These are phyloP conservation scores for Ascochyta clinopodiicola DNA, from an alignment of 2,329 filamentous ascomycete genomes.

Conservation along the genomic window DNA sequence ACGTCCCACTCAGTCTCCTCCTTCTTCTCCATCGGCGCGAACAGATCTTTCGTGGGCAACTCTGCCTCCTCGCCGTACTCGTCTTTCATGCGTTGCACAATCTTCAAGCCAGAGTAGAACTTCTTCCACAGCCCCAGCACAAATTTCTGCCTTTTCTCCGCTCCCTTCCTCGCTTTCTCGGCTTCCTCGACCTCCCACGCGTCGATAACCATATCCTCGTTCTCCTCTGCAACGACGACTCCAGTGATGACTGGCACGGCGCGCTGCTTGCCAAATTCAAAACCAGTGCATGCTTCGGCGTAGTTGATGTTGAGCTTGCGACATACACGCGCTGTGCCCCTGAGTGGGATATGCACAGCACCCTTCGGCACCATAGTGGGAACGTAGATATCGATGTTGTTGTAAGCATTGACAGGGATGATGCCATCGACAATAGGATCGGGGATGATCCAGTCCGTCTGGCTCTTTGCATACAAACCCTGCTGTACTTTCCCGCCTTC, in stretches of 20 bases:
- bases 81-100: conserved; percentile 58
- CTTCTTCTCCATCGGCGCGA: conserved; percentile 54
- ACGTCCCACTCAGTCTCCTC: conserved; percentile 57
- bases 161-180: conserved; percentile 75
- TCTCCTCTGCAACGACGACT: conserved; percentile 84
- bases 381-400: conserved; percentile 95
- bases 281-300: conserved; percentile 93
- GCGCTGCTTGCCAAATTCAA: conserved; percentile 94
- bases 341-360: conserved; percentile 81
- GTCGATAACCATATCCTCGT: conserved; percentile 75
- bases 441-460: conserved; percentile 96
- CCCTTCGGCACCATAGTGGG: conserved; percentile 90
- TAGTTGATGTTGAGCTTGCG: conserved; percentile 85
- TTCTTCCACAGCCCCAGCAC: conserved; percentile 82
- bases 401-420: conserved; percentile 93
- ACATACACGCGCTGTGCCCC: conserved; percentile 79
- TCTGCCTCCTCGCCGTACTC: conserved; percentile 43
- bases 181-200: conserved; percentile 77
- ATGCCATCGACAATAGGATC: conserved; percentile 81
- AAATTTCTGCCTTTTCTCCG: conserved; percentile 78
- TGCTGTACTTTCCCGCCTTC: conserved; percentile 85
- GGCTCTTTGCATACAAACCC: conserved; percentile 80
- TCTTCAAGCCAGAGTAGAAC: conserved; percentile 83
- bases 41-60: conserved; percentile 66
- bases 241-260: conserved; percentile 91